Percentiles rank a stretch among this genome's conserved stretches.
Conservation (phyloP, 495 filamentous ascomycete genomes). For the Trypethelium eluteriae region DNA sequence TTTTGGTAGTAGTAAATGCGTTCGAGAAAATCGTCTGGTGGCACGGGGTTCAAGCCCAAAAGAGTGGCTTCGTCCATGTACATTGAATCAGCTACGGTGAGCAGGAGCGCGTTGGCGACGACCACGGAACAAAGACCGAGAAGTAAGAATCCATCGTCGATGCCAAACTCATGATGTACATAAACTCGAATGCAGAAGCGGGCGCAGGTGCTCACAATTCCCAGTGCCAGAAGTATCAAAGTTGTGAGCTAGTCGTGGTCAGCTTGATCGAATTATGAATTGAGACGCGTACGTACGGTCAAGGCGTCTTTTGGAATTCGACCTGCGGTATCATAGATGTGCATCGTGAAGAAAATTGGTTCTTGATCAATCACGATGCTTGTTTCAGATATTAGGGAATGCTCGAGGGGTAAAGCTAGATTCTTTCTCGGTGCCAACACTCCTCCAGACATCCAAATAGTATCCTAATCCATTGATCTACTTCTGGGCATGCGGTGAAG, state of each 20-base stretch:
- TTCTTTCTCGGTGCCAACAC: not conserved
- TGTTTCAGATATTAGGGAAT: not conserved
- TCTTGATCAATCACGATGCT: not conserved
- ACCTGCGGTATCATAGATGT: not conserved
- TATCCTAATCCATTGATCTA: not conserved
- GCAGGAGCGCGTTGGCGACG: not conserved
- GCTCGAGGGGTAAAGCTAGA: not conserved
- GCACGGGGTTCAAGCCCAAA: not conserved
- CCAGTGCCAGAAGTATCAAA: not conserved
- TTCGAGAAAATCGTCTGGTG: slow-evolving; percentile 2
- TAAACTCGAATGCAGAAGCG: slow-evolving; percentile 8
- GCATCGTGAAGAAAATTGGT: not conserved
- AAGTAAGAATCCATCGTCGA: slow-evolving; percentile 3
- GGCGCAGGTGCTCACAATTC: not conserved
- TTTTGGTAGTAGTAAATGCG: slow-evolving; percentile 1
- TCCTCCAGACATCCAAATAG: not conserved
- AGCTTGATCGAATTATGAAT: not conserved
- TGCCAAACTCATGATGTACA: slow-evolving; percentile 9
- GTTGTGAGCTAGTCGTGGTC: not conserved
- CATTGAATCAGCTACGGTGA: not conserved
- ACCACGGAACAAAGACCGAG: not conserved
- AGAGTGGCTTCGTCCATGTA: not conserved
- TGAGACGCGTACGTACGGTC: not conserved
- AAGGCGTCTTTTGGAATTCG: not conserved
- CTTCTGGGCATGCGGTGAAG: not conserved